Evolutionary conservation across 129 eudicot species (phyloP).

Genomic region (Escallonia herrerae): DNA sequence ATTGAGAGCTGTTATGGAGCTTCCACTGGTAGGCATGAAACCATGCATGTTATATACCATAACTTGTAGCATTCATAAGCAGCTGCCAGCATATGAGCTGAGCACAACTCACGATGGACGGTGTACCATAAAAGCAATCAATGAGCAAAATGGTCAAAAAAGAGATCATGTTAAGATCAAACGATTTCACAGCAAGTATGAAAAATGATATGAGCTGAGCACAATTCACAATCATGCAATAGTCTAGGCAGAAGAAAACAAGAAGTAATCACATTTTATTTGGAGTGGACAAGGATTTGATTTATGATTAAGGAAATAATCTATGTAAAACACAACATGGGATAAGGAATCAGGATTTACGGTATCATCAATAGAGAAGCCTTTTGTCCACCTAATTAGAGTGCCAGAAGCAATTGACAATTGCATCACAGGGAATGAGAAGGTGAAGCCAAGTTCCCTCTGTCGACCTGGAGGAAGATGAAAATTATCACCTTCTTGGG

Average conservation of each 20-base stretch:
- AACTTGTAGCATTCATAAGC: no score
- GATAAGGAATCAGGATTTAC: constrained; percentile 21
- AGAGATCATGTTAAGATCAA: no score
- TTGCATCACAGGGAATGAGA: constrained; percentile 95
- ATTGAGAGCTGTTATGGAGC: no score
- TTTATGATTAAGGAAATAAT: not conserved
- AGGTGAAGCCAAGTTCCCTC: constrained; percentile 94
- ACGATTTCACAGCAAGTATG: no score
- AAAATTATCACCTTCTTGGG: constrained; percentile 57
- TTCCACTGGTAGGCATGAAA: no score
- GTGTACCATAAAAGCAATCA: no score
- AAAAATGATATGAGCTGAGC: no score
- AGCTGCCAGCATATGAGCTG: no score
- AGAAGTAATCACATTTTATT: not conserved
- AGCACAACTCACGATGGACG: no score
- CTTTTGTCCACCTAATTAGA: constrained; percentile 88
- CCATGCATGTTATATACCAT: no score
- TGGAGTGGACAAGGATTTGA: not conserved
- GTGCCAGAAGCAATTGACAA: constrained; percentile 77
- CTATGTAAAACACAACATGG: not conserved
- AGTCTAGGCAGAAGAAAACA: not conserved
- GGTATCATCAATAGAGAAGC: constrained; percentile 74
- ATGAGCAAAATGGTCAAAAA: no score
- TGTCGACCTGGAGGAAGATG: constrained; percentile 48
- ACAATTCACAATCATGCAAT: not conserved